Conservation (phyloP, 2,329 filamentous ascomycete genomes). For the Bisporella sp. region DNA sequence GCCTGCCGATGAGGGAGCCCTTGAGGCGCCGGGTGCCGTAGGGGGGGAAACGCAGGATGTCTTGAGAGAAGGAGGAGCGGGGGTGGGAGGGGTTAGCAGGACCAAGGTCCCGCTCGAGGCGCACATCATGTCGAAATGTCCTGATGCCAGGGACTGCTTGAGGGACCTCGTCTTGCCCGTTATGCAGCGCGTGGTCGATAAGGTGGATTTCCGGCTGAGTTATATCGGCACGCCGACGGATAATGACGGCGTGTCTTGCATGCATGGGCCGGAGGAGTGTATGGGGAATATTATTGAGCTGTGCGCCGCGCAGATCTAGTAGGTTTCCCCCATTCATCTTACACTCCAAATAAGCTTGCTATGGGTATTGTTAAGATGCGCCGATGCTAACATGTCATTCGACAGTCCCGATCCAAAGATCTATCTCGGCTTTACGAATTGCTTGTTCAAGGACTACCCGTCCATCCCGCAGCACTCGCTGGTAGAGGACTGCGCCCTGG, state of each 20-base stretch:
- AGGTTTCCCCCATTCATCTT: not conserved
- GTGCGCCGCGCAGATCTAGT: slow-evolving; percentile 73
- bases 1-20: no score
- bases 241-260: slow-evolving; percentile 81
- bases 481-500: slow-evolving; percentile 79
- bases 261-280: slow-evolving; percentile 83
- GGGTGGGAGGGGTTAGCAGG: slow-evolving; percentile 17
- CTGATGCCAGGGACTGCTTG: slow-evolving; percentile 62
- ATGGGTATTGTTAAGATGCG: not conserved
- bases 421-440: slow-evolving; percentile 90
- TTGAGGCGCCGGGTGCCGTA: no score
- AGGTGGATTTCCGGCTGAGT: slow-evolving; percentile 85
- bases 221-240: slow-evolving; percentile 78
- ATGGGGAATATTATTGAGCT: slow-evolving; percentile 93
- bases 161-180: slow-evolving; percentile 49
- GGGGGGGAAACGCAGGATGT: no score
- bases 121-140: slow-evolving; percentile 97
- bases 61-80: no score
- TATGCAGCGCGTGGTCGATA: slow-evolving; percentile 75
- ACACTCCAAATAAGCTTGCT: no score
- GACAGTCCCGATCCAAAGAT: slow-evolving; percentile 66
- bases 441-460: slow-evolving; percentile 68
- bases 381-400: not conserved
- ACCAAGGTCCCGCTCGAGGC: slow-evolving; percentile 69
- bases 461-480: slow-evolving; percentile 73